These are phyloP conservation scores for Tephrocybe rancida DNA, from an alignment of 768 basidiomycete species.

Conservation along the genomic window DNA sequence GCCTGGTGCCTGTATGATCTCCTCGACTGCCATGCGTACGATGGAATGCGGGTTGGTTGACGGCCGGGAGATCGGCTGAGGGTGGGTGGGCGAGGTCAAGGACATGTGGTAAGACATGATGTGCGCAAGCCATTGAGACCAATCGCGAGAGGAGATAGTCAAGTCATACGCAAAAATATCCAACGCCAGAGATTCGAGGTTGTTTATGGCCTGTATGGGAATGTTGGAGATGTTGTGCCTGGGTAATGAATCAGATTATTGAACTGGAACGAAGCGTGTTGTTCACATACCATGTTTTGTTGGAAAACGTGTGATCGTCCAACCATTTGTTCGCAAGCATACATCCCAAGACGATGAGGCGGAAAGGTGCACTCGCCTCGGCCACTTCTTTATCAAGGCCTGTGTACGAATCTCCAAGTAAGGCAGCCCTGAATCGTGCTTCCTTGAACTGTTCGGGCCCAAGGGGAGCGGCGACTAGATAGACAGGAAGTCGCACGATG, in stretches of 20 bases:
- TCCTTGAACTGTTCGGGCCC: conserved; percentile 60
- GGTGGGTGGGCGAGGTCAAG: conserved; percentile 56
- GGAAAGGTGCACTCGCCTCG: conserved; percentile 68
- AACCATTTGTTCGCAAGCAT: conserved; percentile 91
- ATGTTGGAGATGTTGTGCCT: conserved; percentile 85
- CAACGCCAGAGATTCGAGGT: conserved; percentile 68
- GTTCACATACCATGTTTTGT: conserved; percentile 77
- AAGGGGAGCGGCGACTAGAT: conserved; percentile 55
- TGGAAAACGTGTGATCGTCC: conserved; percentile 87
- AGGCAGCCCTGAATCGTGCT: conserved; percentile 60
- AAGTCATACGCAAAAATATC: conserved; percentile 74
- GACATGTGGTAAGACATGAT: conserved; percentile 67
- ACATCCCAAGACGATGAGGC: conserved; percentile 75
- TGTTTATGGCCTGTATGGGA: conserved; percentile 70
- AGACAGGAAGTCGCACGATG: conserved; percentile 75
- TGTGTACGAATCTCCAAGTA: conserved; percentile 52
- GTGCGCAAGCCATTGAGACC: conserved; percentile 74
- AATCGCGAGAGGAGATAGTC: conserved; percentile 62
- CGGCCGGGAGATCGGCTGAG: conserved; percentile 80
- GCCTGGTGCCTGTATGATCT: conserved; percentile 57
- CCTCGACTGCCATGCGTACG: conserved; percentile 69
- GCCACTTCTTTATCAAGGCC: conserved; percentile 48
- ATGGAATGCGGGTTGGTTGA: conserved; percentile 71
- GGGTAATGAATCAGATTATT: conserved; percentile 12
- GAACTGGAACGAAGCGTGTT: not conserved